These are phyloP conservation scores for Populus tomentosa DNA, from an alignment of 441 rosid genomes.

Conservation along the genomic window DNA sequence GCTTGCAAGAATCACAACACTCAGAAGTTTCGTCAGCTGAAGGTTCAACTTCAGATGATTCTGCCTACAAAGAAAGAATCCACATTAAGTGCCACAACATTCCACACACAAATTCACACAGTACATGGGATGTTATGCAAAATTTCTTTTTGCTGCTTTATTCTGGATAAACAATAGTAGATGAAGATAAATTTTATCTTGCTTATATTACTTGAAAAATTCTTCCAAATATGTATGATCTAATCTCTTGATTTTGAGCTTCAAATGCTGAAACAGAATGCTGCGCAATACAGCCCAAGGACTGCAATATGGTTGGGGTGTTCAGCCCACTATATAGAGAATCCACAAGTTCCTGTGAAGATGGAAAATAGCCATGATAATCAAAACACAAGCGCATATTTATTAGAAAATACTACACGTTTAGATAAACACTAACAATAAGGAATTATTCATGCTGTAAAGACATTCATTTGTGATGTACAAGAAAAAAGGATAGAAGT, in stretches of 20 bases:
- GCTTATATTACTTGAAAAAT: slow-evolving; percentile 57
- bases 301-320: slow-evolving; percentile 80
- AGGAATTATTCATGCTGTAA: neutral
- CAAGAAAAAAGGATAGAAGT: neutral
- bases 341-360: slow-evolving; percentile 64
- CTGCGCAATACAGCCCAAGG: slow-evolving; percentile 84
- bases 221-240: slow-evolving; percentile 39
- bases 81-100: slow-evolving; percentile 20
- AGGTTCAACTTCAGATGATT: slow-evolving; percentile 32
- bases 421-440: neutral
- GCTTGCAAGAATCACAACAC: slow-evolving; percentile 52
- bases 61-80: slow-evolving; percentile 40
- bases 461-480: neutral
- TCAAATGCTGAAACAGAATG: slow-evolving; percentile 63
- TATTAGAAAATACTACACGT: neutral
- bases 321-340: slow-evolving; percentile 57
- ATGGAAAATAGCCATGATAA: slow-evolving; percentile 4
- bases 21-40: slow-evolving; percentile 41
- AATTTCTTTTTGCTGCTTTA: slow-evolving; percentile 11
- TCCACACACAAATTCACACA: neutral
- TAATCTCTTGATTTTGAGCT: slow-evolving; percentile 51
- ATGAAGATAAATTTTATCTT: slow-evolving; percentile 18
- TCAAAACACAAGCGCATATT: neutral
- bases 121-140: slow-evolving; percentile 14
- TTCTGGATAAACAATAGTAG: slow-evolving; percentile 14